Evolutionary conservation across 1,139 yeast genomes (phyloP).

Genomic region (Suhomyces bokatorum): DNA sequence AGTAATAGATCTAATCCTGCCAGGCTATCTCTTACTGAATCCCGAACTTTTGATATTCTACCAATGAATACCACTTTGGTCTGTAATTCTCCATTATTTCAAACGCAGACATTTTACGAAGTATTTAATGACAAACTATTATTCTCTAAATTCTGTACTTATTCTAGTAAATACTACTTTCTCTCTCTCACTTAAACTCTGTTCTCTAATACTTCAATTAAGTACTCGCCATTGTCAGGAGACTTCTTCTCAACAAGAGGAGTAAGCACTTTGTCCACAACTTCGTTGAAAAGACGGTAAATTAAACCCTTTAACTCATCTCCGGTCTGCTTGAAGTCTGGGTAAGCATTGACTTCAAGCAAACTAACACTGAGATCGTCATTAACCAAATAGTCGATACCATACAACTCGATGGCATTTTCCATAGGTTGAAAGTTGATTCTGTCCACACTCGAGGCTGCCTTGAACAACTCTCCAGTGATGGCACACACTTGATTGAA

Average conservation of each 20-base stretch:
- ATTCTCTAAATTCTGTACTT: background rate
- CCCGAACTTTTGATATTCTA: no score
- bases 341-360: slow-evolving; percentile 88
- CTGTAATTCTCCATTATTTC: no score
- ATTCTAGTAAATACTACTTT: background rate
- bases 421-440: slow-evolving; percentile 85
- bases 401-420: slow-evolving; percentile 84
- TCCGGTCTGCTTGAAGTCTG: slow-evolving; percentile 97
- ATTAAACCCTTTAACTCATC: slow-evolving; percentile 65
- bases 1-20: no score
- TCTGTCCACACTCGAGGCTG: slow-evolving; percentile 77
- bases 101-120: no score
- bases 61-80: no score
- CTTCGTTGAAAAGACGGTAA: slow-evolving; percentile 54
- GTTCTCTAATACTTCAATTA: slow-evolving; percentile 11
- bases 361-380: slow-evolving; percentile 54
- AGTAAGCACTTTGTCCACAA: slow-evolving; percentile 27
- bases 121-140: background rate
- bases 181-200: background rate
- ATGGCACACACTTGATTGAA: slow-evolving; percentile 58
- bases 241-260: slow-evolving; percentile 12
- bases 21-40: no score
- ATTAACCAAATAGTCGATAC: slow-evolving; percentile 81
- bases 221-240: slow-evolving; percentile 1
- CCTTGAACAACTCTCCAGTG: slow-evolving; percentile 72